Evolutionary conservation across 2,329 filamentous ascomycete species (phyloP), one percentile per base, ranked within the genome.

Genomic region (Aspergillus melleus): DNA sequence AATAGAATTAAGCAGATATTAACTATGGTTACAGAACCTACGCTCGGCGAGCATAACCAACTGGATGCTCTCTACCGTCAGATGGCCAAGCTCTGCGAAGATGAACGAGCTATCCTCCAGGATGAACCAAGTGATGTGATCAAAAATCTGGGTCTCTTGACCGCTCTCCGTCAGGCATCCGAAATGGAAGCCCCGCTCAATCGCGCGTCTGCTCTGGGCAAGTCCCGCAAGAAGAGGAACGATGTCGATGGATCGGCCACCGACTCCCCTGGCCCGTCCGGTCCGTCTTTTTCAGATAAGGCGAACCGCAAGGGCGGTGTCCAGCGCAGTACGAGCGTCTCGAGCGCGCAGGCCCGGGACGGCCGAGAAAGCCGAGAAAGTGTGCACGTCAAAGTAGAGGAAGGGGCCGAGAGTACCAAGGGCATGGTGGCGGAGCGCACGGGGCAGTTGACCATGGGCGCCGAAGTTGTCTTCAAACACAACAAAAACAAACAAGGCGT

Each of bases 381-480:
- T 8, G 62, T 74, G 22, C 64, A 71, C n/a, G 71, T 77, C 50
- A 79, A 77, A 63, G 58, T 76, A 29, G 79, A 81, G 63, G 80
- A 81, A 58, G 78, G 76, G 1, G 62, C 69, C 1, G 77, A 79
- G 56, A 73, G 76, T 2, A 70, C 72, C 29, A 80, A 81, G 59
- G 78, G 77, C 6, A 74, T 77, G 2, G 64, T 74, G 32, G 78
- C 79, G 5, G 80, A 81, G 61, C 77, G 75, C 59, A 76, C 69
- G 60, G 79, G 78, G 3, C 73, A 76, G 29, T 70, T 82, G 3
- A 70, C 75, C 26, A 67, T 81, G n/a, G 80, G 80, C 6, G 77
- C 79, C 14, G 79, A 82, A 64, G 80, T 82, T 9, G 80, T 81
- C 30, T 83, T 80, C 67, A 81, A 81, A 59, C 79, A 81, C 58